Evolutionary conservation across 495 filamentous ascomycete species (phyloP).

Genomic region (Trichoderma erinaceum): DNA sequence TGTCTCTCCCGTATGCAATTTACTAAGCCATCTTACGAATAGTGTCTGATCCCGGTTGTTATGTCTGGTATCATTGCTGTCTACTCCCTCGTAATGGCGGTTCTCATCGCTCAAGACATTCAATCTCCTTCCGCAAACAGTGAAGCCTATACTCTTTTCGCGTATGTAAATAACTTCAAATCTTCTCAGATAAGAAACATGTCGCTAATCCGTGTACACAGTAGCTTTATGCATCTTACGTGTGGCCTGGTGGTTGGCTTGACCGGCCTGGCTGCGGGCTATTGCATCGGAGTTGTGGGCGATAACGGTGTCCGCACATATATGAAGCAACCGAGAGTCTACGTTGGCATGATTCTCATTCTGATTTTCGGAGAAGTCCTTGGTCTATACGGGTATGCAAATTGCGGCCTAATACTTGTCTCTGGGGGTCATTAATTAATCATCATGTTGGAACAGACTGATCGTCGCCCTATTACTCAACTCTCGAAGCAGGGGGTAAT

Average conservation of each 20-base stretch:
- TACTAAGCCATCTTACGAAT: neutral
- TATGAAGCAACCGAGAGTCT: conserved; percentile 91
- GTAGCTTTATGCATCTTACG: conserved; percentile 87
- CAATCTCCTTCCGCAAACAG: conserved; percentile 52
- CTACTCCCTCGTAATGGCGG: conserved; percentile 94
- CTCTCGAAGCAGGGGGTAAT: conserved; percentile 35
- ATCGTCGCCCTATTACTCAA: conserved; percentile 50
- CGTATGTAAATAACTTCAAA: conserved; percentile 34
- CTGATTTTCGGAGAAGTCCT: conserved; percentile 98
- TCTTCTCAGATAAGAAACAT: neutral
- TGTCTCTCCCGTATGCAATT: neutral
- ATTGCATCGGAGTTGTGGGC: conserved; percentile 92
- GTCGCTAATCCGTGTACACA: conserved; percentile 29
- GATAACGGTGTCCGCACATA: conserved; percentile 90
- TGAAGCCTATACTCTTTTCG: conserved; percentile 66
- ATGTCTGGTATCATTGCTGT: conserved; percentile 99
- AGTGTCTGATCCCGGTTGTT: conserved; percentile 93
- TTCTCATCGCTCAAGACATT: conserved; percentile 85
- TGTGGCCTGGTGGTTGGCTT: conserved; percentile 86
- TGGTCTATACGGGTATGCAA: conserved; percentile 86
- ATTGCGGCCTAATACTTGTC: too few relatives aligned
- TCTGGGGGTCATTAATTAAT: neutral
- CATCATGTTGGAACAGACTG: conserved; percentile 24
- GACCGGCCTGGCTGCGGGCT: conserved; percentile 87
- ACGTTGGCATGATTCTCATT: conserved; percentile 97